These are phyloP conservation scores for Phylloporus arenicola DNA, from an alignment of 768 basidiomycete genomes.

Conservation along the genomic window DNA sequence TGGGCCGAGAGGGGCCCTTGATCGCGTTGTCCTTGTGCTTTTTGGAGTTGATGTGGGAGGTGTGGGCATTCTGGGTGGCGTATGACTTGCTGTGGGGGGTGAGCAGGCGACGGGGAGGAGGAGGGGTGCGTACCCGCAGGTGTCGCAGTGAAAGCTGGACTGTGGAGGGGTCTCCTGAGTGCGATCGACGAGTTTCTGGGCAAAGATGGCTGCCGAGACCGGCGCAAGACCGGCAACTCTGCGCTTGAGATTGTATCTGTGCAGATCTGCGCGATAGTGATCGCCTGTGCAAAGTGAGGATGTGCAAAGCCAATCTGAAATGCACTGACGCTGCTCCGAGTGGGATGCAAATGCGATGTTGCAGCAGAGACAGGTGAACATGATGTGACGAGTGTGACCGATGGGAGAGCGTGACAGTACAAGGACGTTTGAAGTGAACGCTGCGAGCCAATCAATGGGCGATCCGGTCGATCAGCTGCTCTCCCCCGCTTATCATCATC, in stretches of 20 bases:
- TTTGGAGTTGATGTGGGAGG: constrained; percentile 82
- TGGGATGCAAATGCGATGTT: constrained; percentile 82
- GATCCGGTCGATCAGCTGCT: constrained; percentile 60
- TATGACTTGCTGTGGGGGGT: constrained; percentile 67
- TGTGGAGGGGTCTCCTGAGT: constrained; percentile 59
- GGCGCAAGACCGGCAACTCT: constrained; percentile 88
- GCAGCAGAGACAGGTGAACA: constrained; percentile 91
- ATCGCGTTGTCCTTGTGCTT: constrained; percentile 80
- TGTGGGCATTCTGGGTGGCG: constrained; percentile 82
- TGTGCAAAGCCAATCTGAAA: neutral
- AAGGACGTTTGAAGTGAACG: constrained; percentile 24
- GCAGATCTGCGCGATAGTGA: constrained; percentile 92
- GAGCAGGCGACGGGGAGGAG: neutral
- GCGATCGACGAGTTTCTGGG: constrained; percentile 82
- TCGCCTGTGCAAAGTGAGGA: constrained; percentile 42
- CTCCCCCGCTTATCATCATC: constrained; percentile 50
- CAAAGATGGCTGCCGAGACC: constrained; percentile 70
- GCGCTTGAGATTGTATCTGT: constrained; percentile 98
- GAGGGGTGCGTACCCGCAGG: constrained; percentile 68
- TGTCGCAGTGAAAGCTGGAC: constrained; percentile 59
- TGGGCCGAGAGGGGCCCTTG: constrained; percentile 33
- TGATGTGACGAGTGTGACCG: constrained; percentile 8
- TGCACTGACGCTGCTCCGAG: constrained; percentile 64
- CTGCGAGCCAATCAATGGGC: constrained; percentile 47
- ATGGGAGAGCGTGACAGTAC: constrained; percentile 1